Base-by-base conservation (phyloP, 2,329 filamentous ascomycete species). In the Tricladium varicosporioides region DNA sequence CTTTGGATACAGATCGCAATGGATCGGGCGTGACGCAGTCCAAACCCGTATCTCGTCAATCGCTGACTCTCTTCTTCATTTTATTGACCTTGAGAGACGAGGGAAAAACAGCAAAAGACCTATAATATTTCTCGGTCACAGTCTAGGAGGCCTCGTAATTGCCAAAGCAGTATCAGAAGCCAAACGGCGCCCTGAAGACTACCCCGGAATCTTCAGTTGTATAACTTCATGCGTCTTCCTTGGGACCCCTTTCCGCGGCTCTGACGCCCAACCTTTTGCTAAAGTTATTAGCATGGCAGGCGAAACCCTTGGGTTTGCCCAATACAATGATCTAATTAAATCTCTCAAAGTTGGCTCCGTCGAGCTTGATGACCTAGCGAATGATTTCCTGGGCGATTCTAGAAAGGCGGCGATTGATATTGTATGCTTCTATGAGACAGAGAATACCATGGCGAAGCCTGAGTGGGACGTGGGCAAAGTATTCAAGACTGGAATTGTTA, bases 81-180 rank as follows among this genome's bases (percentile, higher is more conserved):
- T n/a, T 4, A 51, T 51, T 8, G 16, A 51, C 7, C 18, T 40
- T 11, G 48, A 51, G 11, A 11, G 48, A 44, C 16, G 14, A 13
- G 36, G 33, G 31, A 52, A 8, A 15, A 52, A 46, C 9, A 36
- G 44, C 4, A 49, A 56, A 19, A 18, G 48, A 14, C 54, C 75
- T 9, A 57, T 74, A 3, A 64, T 75, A 9, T 66, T 75, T 11
- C 62, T 75, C 15, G 72, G 63, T 2, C 73, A 76, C 48, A 73
- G 70, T 51, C 74, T 76, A 71, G 74, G 74, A 5, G 73, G 72
- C 0, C 60, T 75, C 0, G 69, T 75, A 1, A 64, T 70, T 19
- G 75, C 75, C 52, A 69, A 69, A 55, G 72, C 72, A 14, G 40
- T 56, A 14, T 44, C 49, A n/a, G 33, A 52, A 5, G 43, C 42